Evolutionary conservation across 2,329 filamentous ascomycete genomes (phyloP).

Genomic region (Neofusicoccum kwambonambiense): DNA sequence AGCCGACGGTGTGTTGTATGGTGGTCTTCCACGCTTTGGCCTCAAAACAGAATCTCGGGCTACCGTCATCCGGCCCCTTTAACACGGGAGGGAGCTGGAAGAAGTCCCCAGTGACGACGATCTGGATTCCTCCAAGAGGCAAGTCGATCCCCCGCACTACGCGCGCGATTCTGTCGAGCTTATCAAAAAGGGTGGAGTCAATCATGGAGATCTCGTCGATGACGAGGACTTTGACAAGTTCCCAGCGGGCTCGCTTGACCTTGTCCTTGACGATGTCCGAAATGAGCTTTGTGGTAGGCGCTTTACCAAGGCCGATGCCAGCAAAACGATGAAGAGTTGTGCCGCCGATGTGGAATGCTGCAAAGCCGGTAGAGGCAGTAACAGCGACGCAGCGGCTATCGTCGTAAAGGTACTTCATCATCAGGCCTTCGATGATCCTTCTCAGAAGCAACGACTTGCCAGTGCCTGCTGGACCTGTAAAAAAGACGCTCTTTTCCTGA

Average conservation of each 20-base stretch:
- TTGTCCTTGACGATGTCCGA: constrained; percentile 21
- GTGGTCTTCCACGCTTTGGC: constrained; percentile 47
- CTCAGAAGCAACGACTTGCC: constrained; percentile 59
- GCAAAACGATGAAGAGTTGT: constrained; percentile 58
- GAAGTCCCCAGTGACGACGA: constrained; percentile 61
- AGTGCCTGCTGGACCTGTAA: constrained; percentile 62
- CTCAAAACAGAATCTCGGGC: constrained; percentile 48
- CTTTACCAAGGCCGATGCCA: constrained; percentile 30
- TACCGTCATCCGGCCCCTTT: constrained; percentile 26
- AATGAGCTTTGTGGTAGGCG: not conserved
- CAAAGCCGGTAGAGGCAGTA: constrained; percentile 60
- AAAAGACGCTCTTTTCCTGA: constrained; percentile 59
- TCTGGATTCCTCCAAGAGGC: constrained; percentile 51
- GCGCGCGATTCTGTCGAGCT: constrained; percentile 52
- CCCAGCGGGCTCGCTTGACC: constrained; percentile 25
- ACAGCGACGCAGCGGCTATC: constrained; percentile 31
- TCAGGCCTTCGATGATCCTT: constrained; percentile 45
- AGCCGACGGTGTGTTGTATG: constrained; percentile 23
- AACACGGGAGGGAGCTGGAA: constrained; percentile 57
- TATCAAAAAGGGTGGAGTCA: constrained; percentile 54
- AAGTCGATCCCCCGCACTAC: constrained; percentile 26
- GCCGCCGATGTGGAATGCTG: constrained; percentile 58
- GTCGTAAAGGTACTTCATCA: constrained; percentile 5
- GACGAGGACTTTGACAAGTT: constrained; percentile 49
- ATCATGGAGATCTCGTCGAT: constrained; percentile 69